A percentile compares a stretch with the other conserved stretches of the same genome.
Evolutionary conservation across 129 eudicot species (phyloP).

Genomic region (Scalesia atractyloides): DNA sequence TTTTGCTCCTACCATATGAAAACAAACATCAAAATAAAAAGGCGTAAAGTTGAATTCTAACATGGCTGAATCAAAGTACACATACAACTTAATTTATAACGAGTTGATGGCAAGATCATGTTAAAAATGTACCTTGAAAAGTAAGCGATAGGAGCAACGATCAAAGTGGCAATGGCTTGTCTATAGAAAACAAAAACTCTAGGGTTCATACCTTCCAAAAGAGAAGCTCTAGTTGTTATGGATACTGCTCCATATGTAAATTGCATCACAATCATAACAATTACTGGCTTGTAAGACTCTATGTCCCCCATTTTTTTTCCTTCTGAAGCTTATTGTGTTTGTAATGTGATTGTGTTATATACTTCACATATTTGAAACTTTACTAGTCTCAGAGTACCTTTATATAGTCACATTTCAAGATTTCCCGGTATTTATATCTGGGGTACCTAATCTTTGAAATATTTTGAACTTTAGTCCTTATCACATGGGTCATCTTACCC

Average conservation of each 20-base stretch:
- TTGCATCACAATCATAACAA: conserved; percentile 68
- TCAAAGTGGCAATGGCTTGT: conserved; percentile 62
- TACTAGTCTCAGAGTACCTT: conserved; percentile 22
- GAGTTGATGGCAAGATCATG: background rate
- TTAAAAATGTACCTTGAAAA: conserved; percentile 45
- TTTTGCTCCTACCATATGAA: conserved; percentile 47
- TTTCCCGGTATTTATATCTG: background rate
- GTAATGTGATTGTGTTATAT: conserved; percentile 22
- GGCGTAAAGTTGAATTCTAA: background rate
- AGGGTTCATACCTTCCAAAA: conserved; percentile 78
- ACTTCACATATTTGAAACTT: conserved; percentile 25
- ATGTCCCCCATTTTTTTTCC: conserved; percentile 25
- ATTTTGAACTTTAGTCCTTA: conserved; percentile 17
- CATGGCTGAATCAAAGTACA: background rate
- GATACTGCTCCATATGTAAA: conserved; percentile 60
- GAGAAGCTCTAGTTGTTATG: conserved; percentile 65
- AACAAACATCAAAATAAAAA: background rate
- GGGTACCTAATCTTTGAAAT: conserved; percentile 13
- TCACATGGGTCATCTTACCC: background rate
- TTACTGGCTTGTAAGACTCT: conserved; percentile 53
- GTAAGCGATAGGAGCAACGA: conserved; percentile 68
- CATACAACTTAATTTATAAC: background rate
- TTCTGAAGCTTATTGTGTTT: conserved; percentile 18
- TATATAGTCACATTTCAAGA: conserved; percentile 28
- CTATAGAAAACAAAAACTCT: conserved; percentile 82